Evolutionary conservation across 345 rosid species (phyloP), one percentile per base, ranked within the genome.

Genomic region (Eucalyptus melliodora): DNA sequence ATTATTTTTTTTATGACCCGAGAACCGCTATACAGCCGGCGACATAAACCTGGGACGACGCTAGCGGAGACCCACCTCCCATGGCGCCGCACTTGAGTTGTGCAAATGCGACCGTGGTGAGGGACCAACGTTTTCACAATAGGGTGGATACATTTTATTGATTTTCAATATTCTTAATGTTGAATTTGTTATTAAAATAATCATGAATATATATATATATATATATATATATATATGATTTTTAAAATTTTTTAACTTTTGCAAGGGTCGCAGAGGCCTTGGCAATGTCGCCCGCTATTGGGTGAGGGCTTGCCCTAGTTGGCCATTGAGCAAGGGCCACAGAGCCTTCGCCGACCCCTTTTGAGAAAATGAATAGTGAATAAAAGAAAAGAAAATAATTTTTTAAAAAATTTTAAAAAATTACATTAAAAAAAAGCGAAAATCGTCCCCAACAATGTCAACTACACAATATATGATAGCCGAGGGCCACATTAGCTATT

Each of bases 31-130:
- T 40, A 5, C 42, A 47, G 1, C 14, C 1, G 5, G 15, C 15
- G 13, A 49, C 6, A 1, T 49, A 49, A 49, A 49, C 50, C 2
- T 6, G 2, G 4, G 16, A 50, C 5, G 6, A 50, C 3, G 6
- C 16, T 50, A 50, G 16, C 1, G 2, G 6, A 2, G 6, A 50
- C 3, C 3, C 3, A 50, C 6, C 16, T 50, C 50, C 1, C 5
- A 50, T 6, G 6, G 16, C 7, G 1, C 51, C 0, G 16, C 17
- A 50, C 51, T 50, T 50, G 14, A 50, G 51, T 50, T 1, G 6
- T 3, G 3, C 7, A 50, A 50, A 50, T 50, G 51, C 3, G 1
- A 50, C 5, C 0, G 1, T 0, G 2, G 16, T 14, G 45, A 9
- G 47, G 45, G 47, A 15, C 17, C 17, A 50, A 15, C 1, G 17